phyloP scores from a whole-genome alignment of 352 stramenopile species.

The Globisporangium parvum region DNA sequence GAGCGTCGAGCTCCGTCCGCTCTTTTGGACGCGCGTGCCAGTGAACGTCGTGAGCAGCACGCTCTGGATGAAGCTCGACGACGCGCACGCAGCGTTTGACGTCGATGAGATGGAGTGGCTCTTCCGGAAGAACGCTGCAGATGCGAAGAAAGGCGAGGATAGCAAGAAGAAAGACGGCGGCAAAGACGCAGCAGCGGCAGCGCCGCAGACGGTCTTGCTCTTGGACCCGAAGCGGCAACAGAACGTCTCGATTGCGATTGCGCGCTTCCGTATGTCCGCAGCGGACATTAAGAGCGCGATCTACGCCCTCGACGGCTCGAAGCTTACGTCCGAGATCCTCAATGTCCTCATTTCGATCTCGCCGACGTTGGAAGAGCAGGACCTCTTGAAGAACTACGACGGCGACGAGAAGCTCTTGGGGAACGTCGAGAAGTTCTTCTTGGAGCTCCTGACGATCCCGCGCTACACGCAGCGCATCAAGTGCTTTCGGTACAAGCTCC shows the following conservation, averaged over 20 bases:
- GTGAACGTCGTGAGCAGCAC: constrained; percentile 85
- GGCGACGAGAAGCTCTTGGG: constrained; percentile 81
- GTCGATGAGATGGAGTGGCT: constrained; percentile 86
- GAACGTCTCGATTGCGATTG: constrained; percentile 97
- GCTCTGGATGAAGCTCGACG: constrained; percentile 81
- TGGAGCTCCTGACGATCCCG: constrained; percentile 80
- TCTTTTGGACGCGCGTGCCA: constrained; percentile 87
- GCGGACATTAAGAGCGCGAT: constrained; percentile 84
- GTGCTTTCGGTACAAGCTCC: constrained; percentile 80
- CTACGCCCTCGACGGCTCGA: constrained; percentile 66
- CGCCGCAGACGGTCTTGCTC: constrained; percentile 74
- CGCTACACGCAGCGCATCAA: constrained; percentile 87
- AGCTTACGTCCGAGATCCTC: constrained; percentile 75
- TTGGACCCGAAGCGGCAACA: constrained; percentile 96
- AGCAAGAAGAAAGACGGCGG: constrained; percentile 61
- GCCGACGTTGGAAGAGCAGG: constrained; percentile 86
- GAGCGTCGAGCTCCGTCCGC: constrained; percentile 76
- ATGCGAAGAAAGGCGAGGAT: constrained; percentile 58
- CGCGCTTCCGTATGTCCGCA: constrained; percentile 91
- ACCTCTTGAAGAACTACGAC: constrained; percentile 89
- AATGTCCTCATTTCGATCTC: constrained; percentile 87
- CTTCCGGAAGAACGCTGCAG: constrained; percentile 78
- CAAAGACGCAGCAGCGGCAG: constrained; percentile 26
- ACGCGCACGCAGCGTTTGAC: constrained; percentile 60
- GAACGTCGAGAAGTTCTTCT: constrained; percentile 86